Conservation (phyloP, 352 stramenopile genomes). For the Phytophthora podocarpi region DNA sequence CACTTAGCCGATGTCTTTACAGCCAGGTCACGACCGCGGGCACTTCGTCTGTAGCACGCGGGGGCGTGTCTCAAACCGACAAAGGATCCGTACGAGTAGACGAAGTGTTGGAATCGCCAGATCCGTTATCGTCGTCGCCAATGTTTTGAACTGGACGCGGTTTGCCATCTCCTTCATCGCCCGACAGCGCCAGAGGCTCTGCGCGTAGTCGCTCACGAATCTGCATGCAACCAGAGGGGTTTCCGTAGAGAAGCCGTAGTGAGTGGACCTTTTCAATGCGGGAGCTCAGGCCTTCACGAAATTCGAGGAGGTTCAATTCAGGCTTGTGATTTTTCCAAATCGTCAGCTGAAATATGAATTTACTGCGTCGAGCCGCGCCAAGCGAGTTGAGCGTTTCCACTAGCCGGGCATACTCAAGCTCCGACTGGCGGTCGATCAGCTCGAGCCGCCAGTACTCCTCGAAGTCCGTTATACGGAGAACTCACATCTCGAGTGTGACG, state of each 20-base stretch:
- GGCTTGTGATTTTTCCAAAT: constrained; percentile 9
- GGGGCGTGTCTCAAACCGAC: no score
- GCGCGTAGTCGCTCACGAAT: neutral
- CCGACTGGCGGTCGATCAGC: constrained; percentile 2
- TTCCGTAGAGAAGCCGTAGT: neutral
- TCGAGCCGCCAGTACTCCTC: constrained; percentile 1
- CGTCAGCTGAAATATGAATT: constrained; percentile 11
- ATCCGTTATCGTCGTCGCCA: no score
- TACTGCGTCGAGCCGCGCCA: neutral
- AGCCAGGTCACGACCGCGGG: no score
- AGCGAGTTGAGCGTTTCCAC: neutral
- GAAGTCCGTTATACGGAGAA: constrained; percentile 2
- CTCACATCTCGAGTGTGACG: constrained; percentile 3
- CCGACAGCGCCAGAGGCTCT: no score
- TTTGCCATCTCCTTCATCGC: no score
- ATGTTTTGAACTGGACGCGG: neutral
- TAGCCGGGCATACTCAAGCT: neutral
- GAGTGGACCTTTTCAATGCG: constrained; percentile 16
- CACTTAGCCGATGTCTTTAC: no score
- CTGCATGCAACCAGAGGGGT: neutral
- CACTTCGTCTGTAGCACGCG: no score
- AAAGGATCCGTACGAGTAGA: no score
- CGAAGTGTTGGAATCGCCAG: no score
- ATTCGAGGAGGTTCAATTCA: constrained; percentile 1
- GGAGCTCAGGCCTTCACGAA: constrained; percentile 2